Evolutionary conservation across 2,329 filamentous ascomycete genomes (phyloP).

Genomic region (Exserohilum turcica): DNA sequence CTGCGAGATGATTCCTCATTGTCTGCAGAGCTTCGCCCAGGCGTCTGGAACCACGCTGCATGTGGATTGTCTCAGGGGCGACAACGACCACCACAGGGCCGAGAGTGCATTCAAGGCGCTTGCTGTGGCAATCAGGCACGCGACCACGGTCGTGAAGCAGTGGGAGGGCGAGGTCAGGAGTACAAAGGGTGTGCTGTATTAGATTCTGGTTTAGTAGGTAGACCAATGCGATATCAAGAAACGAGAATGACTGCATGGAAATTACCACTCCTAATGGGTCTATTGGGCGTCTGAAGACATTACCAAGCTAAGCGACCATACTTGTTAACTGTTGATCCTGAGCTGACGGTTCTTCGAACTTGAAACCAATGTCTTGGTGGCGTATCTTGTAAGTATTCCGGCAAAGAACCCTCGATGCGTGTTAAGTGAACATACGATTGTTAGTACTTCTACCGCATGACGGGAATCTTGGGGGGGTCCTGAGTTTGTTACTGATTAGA

Average conservation of each 20-base stretch:
- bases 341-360: not conserved
- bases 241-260: not conserved
- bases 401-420: not conserved
- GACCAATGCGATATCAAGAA: not conserved
- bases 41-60: constrained; percentile 90
- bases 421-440: not conserved
- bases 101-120: constrained; percentile 98
- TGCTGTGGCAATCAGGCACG: constrained; percentile 80
- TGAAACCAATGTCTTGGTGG: not conserved
- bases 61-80: constrained; percentile 86
- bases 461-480: not conserved
- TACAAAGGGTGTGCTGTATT: constrained; percentile 86
- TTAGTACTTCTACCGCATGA: not conserved
- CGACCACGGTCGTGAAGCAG: constrained; percentile 74
- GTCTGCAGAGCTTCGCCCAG: constrained; percentile 91
- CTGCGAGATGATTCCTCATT: constrained; percentile 94
- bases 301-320: not conserved
- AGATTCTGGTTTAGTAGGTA: constrained; percentile 1
- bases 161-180: constrained; percentile 92
- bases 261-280: too few relatives aligned
- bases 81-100: constrained; percentile 94
- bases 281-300: too few relatives aligned
- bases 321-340: not conserved
- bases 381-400: not conserved
- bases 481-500: not conserved